These are phyloP conservation scores for Lathyrus aphaca DNA, from an alignment of 306 rosid species.

Conservation along the genomic window DNA sequence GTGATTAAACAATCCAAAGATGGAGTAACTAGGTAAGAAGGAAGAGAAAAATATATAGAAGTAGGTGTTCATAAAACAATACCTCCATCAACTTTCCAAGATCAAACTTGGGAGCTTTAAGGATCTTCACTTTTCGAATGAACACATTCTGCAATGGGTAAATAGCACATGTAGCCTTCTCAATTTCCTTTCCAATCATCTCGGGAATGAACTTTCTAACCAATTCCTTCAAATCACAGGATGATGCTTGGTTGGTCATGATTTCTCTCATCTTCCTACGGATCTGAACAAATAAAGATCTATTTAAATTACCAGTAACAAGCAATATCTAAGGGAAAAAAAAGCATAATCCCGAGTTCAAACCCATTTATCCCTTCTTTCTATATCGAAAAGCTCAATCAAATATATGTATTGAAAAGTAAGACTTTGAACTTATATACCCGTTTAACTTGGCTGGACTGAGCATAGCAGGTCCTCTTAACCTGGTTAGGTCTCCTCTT, in stretches of 20 bases:
- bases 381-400: not conserved
- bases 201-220: conserved; percentile 90
- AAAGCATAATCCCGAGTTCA: not conserved
- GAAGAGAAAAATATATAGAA: not conserved
- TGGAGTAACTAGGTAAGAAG: too few relatives aligned
- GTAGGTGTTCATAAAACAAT: not conserved
- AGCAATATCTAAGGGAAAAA: not conserved
- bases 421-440: conserved; percentile 34
- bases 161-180: conserved; percentile 79
- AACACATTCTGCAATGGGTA: conserved; percentile 86
- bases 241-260: conserved; percentile 73
- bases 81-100: conserved; percentile 97
- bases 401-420: not conserved
- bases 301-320: not conserved
- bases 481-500: conserved; percentile 82
- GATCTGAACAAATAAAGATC: conserved; percentile 51
- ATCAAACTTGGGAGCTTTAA: conserved; percentile 96
- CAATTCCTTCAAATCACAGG: conserved; percentile 89
- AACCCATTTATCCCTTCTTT: not conserved
- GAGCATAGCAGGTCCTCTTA: conserved; percentile 95
- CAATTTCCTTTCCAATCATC: conserved; percentile 87
- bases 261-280: conserved; percentile 94
- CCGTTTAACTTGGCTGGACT: conserved; percentile 88
- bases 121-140: conserved; percentile 85
- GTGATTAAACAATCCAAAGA: too few relatives aligned